A percentile compares a stretch with the other conserved stretches of the same genome.
Conservation (phyloP, 2,329 filamentous ascomycete genomes). For the Sporothrix luriei region DNA sequence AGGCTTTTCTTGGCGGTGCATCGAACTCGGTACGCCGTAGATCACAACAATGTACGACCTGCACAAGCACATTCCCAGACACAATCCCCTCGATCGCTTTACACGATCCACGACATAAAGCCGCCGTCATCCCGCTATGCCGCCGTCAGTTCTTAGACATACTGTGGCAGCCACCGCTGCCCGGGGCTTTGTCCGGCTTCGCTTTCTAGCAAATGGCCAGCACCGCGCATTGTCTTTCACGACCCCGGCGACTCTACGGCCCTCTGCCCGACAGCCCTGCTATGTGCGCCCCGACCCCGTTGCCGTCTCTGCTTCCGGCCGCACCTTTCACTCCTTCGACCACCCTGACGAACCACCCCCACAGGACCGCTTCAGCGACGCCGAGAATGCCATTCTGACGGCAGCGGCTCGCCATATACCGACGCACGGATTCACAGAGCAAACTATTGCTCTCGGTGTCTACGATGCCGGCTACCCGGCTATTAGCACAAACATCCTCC, state of each 20-base stretch:
- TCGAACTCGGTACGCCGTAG: background rate
- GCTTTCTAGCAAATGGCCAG: background rate
- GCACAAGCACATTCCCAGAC: background rate
- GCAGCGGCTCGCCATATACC: slow-evolving; percentile 81
- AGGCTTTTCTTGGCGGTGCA: background rate
- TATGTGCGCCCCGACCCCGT: background rate
- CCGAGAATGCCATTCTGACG: slow-evolving; percentile 76
- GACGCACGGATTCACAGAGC: slow-evolving; percentile 75
- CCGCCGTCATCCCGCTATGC: slow-evolving; percentile 9
- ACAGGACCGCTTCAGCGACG: slow-evolving; percentile 63
- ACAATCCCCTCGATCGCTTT: background rate
- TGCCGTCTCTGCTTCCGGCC: slow-evolving; percentile 34
- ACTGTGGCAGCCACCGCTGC: slow-evolving; percentile 14
- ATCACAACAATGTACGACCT: background rate
- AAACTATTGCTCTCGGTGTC: slow-evolving; percentile 74
- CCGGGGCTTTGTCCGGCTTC: slow-evolving; percentile 11
- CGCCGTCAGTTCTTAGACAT: background rate
- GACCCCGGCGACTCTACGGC: background rate
- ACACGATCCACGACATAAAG: background rate
- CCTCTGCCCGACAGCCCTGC: background rate
- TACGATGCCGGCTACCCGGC: slow-evolving; percentile 84
- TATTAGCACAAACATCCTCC: slow-evolving; percentile 80
- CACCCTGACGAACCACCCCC: slow-evolving; percentile 67
- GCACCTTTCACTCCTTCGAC: slow-evolving; percentile 72
- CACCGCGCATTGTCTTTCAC: background rate